A percentile compares a stretch with the other conserved stretches of the same genome.
Conservation (phyloP, 768 basidiomycete species). For the Lyophyllum decastes region DNA sequence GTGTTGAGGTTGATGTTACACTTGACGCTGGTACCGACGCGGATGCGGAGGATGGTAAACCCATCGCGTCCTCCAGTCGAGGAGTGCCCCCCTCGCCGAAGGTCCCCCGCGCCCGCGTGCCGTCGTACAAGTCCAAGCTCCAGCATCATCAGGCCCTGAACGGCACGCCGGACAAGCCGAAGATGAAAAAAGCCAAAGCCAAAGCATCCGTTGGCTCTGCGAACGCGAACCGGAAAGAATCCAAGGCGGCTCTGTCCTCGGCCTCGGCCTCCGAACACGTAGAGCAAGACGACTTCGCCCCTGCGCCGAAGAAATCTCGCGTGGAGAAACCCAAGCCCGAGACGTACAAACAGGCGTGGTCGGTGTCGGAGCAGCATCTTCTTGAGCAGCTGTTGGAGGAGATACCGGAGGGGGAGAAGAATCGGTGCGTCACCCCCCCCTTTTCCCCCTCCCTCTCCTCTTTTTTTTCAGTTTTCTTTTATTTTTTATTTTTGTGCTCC, state of each 20-base stretch:
- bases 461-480: too few species aligned
- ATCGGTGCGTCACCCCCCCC: constrained; percentile 51
- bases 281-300: too few species aligned
- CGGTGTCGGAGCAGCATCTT: constrained; percentile 72
- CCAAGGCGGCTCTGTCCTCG: neutral
- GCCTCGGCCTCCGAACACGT: neutral
- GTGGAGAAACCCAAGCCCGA: constrained; percentile 53
- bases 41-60: too few species aligned
- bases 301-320: constrained; percentile 7
- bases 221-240: too few species aligned
- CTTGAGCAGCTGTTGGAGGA: constrained; percentile 74
- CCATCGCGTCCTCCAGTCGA: too few species aligned
- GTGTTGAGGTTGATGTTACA: constrained; percentile 17
- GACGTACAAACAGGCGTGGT: constrained; percentile 86
- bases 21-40: neutral
- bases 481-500: too few species aligned
- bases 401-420: constrained; percentile 76
- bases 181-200: neutral
- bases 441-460: neutral
- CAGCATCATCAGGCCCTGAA: too few species aligned
- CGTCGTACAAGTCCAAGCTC: neutral
- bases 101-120: neutral
- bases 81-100: neutral
- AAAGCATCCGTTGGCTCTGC: too few species aligned
- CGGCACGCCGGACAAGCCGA: neutral